Evolutionary conservation across 345 rosid species (phyloP), one percentile per base, ranked within the genome.

Genomic region (Eucalyptus polybractea): DNA sequence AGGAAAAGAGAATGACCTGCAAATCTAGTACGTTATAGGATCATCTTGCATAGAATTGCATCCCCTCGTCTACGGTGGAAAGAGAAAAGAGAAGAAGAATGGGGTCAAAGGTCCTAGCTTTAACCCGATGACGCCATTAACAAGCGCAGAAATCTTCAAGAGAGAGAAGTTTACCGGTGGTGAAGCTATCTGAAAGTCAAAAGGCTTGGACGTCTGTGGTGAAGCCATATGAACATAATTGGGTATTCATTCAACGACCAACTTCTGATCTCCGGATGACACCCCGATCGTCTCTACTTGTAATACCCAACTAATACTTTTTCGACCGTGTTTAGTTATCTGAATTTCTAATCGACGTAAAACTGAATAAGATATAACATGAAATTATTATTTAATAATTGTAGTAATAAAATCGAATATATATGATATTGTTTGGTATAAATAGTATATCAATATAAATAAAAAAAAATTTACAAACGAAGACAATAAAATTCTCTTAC

Each of bases 371-470:
- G 4, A 53, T 53, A 53, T 53, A 0, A 53, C 19, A 19, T 19
- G 1, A 53, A 53, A 53, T 40, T 40, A 40, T 40, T 40, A 40
- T 40, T 40, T 40, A 40, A 40, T 19, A 53, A 53, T 19, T 53
- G 0, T 0, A 7, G 0, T 53, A 19, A 53, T 19, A 53, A 53
- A 53, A 0, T 53, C 2, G 0, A 0, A 53, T 37, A 33, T 37
- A 37, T 37, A 37, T 37, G 37, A 37, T 37, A 19, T 53, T 53
- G 0, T 53, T 53, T 53, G 1, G 0, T 7, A 53, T 19, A 53
- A 53, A 53, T 0, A 0, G 0, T 0, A 7, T 53, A 53, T 53
- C 7, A 53, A 53, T 53, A 53, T 21, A 21, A 53, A 7, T 21
- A 21, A 53, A 21, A 53, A 21, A 53, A 17, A 53, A 2, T 19